Evolutionary conservation across 371 early-diverging fungal species (phyloP).

Genomic region (Cokeromyces recurvatus): DNA sequence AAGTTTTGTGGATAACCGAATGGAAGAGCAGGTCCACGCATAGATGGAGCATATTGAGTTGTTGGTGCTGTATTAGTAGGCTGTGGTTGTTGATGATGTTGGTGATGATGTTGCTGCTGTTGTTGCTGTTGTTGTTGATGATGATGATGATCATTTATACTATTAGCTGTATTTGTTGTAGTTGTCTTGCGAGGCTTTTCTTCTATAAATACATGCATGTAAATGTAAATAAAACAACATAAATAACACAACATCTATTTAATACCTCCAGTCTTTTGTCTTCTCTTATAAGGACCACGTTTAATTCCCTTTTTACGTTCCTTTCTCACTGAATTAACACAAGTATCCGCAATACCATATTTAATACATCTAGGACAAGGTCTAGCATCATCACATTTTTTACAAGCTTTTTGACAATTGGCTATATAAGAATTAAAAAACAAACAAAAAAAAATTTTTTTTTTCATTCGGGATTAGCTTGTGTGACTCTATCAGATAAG

Average conservation of each 20-base stretch:
- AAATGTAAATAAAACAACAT: neutral
- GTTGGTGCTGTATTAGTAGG: conserved; percentile 13
- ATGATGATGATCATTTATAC: too few species aligned
- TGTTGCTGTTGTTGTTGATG: too few species aligned
- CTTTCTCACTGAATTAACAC: conserved; percentile 81
- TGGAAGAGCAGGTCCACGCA: conserved; percentile 22
- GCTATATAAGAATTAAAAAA: conserved; percentile 31
- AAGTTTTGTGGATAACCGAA: conserved; percentile 42
- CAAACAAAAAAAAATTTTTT: conserved; percentile 1
- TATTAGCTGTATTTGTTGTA: neutral
- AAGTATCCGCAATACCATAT: conserved; percentile 68
- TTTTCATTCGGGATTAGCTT: neutral
- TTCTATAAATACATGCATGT: conserved; percentile 2
- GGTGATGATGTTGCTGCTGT: too few species aligned
- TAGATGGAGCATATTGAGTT: conserved; percentile 15
- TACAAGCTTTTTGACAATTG: conserved; percentile 91
- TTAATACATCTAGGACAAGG: conserved; percentile 86
- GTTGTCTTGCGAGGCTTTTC: conserved; percentile 19
- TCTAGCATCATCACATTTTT: conserved; percentile 87
- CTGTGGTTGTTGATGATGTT: too few species aligned
- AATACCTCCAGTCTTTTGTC: conserved; percentile 34
- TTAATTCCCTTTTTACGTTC: conserved; percentile 83
- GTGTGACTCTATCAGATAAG: neutral
- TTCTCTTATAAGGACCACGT: conserved; percentile 79
- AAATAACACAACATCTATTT: neutral